phyloP scores from a whole-genome alignment of 441 rosid species.

The Macaranga tanarius region DNA sequence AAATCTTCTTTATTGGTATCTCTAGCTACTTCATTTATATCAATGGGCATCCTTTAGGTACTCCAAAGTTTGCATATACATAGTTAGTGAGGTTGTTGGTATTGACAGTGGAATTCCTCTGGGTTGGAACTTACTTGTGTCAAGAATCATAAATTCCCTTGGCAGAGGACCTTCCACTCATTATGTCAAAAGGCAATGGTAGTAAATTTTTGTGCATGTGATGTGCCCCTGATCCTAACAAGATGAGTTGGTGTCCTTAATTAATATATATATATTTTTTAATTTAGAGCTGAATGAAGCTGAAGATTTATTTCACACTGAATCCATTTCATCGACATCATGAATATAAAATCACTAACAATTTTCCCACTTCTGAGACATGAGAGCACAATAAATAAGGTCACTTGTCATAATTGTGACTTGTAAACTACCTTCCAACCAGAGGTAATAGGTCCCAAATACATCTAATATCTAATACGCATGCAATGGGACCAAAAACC shows the following conservation, averaged over 20 bases:
- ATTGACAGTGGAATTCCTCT: neutral
- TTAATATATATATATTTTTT: too few relatives aligned
- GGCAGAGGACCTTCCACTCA: too few relatives aligned
- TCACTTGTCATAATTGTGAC: slow-evolving; percentile 7
- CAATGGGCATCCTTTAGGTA: neutral
- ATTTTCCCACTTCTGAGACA: slow-evolving; percentile 20
- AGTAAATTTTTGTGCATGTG: too few relatives aligned
- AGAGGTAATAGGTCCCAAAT: too few relatives aligned
- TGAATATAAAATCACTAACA: neutral
- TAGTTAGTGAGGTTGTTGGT: neutral
- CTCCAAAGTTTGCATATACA: too few relatives aligned
- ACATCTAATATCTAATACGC: slow-evolving; percentile 5
- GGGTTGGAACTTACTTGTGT: neutral
- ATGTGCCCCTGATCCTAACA: too few relatives aligned
- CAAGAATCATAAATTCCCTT: neutral
- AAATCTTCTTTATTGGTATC: neutral
- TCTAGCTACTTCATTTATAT: neutral
- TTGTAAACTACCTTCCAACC: neutral
- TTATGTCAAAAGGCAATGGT: too few relatives aligned
- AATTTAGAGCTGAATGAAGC: too few relatives aligned
- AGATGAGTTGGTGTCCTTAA: too few relatives aligned
- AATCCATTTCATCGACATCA: neutral
- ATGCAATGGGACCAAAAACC: slow-evolving; percentile 12
- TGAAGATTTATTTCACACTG: too few relatives aligned
- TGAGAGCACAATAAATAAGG: slow-evolving; percentile 6